These are phyloP conservation scores for Galerina sulciceps DNA, from an alignment of 768 basidiomycete genomes.

Conservation along the genomic window DNA sequence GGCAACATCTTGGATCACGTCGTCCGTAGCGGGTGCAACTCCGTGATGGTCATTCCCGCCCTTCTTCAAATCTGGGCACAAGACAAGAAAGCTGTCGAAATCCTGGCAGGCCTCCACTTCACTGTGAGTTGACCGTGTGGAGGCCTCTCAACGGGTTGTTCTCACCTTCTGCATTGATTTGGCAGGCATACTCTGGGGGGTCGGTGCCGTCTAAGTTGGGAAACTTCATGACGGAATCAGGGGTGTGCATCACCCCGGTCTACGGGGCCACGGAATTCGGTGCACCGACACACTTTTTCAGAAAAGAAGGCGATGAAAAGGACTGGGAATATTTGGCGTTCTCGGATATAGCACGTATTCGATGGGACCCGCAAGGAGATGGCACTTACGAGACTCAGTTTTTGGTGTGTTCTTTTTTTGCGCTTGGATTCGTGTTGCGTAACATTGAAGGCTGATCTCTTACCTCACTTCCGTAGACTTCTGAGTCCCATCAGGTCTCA, in stretches of 20 bases:
- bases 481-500: conserved; percentile 33
- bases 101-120: conserved; percentile 25
- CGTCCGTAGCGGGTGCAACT: conserved; percentile 27
- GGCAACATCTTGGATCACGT: conserved; percentile 37
- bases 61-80: conserved; percentile 43
- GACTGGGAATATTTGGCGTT: conserved; percentile 37
- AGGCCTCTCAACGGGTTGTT: background rate
- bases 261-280: conserved; percentile 39
- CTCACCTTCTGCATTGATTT: background rate
- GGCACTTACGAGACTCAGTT: conserved; percentile 42
- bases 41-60: conserved; percentile 39
- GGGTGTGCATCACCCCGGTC: conserved; percentile 33
- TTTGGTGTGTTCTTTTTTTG: conserved; percentile 28
- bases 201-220: conserved; percentile 40
- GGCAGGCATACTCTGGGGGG: conserved; percentile 39
- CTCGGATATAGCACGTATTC: conserved; percentile 23
- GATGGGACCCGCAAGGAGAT: conserved; percentile 41
- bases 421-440: background rate
- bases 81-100: conserved; percentile 26
- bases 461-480: conserved; percentile 24
- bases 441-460: background rate
- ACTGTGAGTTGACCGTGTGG: conserved; percentile 23
- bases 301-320: conserved; percentile 21
- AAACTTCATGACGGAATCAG: conserved; percentile 32
- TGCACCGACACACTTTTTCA: conserved; percentile 16